These are phyloP conservation scores for Candida stauntonica DNA, from an alignment of 805 yeast species.

Conservation along the genomic window DNA sequence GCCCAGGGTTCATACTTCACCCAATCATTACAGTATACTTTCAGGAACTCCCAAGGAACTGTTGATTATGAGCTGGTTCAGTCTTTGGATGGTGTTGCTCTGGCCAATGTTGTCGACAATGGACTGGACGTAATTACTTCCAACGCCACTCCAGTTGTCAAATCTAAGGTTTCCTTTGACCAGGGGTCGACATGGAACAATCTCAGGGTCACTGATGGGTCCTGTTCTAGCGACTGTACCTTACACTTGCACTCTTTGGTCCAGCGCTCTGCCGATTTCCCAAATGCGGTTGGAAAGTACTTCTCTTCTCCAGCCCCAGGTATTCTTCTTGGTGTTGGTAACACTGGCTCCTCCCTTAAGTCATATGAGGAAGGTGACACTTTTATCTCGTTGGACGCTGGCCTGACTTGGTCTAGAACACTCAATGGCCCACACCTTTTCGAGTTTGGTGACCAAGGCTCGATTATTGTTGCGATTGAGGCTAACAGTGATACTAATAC, in stretches of 20 bases:
- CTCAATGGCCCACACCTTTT: constrained; percentile 48
- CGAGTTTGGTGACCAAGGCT: constrained; percentile 76
- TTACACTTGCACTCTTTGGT: constrained; percentile 34
- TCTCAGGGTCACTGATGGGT: constrained; percentile 27
- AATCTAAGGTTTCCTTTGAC: constrained; percentile 34
- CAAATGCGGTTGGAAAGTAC: constrained; percentile 28
- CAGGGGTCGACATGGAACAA: constrained; percentile 35
- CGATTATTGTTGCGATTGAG: constrained; percentile 61
- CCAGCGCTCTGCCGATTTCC: constrained; percentile 23
- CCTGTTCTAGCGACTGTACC: too few relatives aligned
- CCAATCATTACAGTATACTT: constrained; percentile 38
- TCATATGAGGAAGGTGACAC: constrained; percentile 38
- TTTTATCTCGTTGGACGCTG: constrained; percentile 72
- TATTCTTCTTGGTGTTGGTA: constrained; percentile 40
- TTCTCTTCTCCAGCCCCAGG: constrained; percentile 43
- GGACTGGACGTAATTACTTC: constrained; percentile 14
- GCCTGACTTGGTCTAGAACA: constrained; percentile 61
- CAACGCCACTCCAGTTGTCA: constrained; percentile 12
- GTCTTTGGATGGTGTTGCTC: constrained; percentile 59
- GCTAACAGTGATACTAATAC: constrained; percentile 31
- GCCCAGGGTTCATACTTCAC: constrained; percentile 46
- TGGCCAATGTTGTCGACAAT: constrained; percentile 37
- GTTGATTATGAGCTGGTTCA: constrained; percentile 38
- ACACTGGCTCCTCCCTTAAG: constrained; percentile 27
- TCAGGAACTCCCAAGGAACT: constrained; percentile 27